Conservation (phyloP, 1,284 basidiomycete species). For the Apiotrichum mycotoxinovorans region DNA sequence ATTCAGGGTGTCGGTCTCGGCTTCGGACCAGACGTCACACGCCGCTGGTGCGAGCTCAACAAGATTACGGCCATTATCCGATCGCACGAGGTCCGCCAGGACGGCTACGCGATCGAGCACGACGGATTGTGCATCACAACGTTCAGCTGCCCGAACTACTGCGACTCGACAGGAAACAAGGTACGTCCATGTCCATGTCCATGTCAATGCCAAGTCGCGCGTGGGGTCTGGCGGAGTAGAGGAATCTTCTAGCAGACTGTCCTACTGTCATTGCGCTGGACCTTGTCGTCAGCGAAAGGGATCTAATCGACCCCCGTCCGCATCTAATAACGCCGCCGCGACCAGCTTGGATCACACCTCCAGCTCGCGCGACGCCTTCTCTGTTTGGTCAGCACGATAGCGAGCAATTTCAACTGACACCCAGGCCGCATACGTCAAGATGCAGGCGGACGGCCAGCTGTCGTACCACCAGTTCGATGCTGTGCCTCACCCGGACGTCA, state of each 20-base stretch:
- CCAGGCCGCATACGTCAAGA: constrained; percentile 61
- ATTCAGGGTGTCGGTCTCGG: constrained; percentile 84
- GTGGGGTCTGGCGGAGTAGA: no score
- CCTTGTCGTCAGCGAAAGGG: no score
- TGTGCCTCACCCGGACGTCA: constrained; percentile 79
- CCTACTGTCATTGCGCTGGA: no score
- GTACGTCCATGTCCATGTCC: constrained; percentile 19
- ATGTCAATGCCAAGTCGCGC: neutral
- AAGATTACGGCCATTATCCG: constrained; percentile 84
- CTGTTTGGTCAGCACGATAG: no score
- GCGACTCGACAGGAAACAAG: constrained; percentile 52
- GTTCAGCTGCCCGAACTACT: constrained; percentile 51
- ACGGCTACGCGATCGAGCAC: constrained; percentile 59
- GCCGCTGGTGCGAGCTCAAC: constrained; percentile 82
- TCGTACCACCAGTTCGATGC: constrained; percentile 81
- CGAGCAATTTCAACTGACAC: no score
- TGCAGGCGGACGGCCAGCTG: constrained; percentile 71
- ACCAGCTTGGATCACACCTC: no score
- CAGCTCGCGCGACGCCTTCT: no score
- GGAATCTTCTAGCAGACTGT: no score
- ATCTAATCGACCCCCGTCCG: no score
- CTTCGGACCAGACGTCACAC: constrained; percentile 91
- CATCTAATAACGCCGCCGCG: no score
- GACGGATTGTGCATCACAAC: constrained; percentile 53
- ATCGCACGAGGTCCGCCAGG: constrained; percentile 94